These are phyloP conservation scores for Fusarium phyllophilum DNA, from an alignment of 2,329 filamentous ascomycete genomes.

Conservation along the genomic window DNA sequence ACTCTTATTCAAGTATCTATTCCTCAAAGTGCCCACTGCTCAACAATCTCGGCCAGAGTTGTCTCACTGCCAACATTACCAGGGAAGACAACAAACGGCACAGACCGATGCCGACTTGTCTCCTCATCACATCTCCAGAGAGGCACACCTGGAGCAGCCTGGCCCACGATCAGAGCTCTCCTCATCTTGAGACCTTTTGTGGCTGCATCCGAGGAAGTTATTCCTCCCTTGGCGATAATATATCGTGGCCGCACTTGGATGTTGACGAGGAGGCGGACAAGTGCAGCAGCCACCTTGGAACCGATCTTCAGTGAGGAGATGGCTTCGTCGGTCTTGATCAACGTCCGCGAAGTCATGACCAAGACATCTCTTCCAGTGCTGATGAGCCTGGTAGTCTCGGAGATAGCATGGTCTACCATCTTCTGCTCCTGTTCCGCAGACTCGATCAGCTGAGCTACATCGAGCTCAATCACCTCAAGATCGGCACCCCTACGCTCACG, in stretches of 20 bases:
- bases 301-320: not conserved
- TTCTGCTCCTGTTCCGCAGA: not conserved
- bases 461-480: not conserved
- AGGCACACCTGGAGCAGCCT: conserved; percentile 66
- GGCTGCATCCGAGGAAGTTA: conserved; percentile 67
- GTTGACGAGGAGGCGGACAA: not conserved
- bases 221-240: conserved; percentile 68
- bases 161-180: conserved; percentile 62
- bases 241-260: conserved; percentile 50
- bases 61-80: conserved; percentile 30
- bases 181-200: conserved; percentile 65
- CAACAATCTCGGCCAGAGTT: not conserved
- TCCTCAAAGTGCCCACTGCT: not conserved
- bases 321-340: not conserved
- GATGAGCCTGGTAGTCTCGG: not conserved
- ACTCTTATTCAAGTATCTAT: not conserved
- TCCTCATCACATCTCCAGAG: conserved; percentile 67
- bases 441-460: not conserved
- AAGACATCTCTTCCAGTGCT: not conserved
- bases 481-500: not conserved
- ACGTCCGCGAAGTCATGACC: not conserved
- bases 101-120: conserved; percentile 58
- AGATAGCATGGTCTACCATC: not conserved
- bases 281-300: not conserved
- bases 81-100: conserved; percentile 56